Conservation (phyloP, 1,139 yeast species). For the Citeromyces hawaiiensis region DNA sequence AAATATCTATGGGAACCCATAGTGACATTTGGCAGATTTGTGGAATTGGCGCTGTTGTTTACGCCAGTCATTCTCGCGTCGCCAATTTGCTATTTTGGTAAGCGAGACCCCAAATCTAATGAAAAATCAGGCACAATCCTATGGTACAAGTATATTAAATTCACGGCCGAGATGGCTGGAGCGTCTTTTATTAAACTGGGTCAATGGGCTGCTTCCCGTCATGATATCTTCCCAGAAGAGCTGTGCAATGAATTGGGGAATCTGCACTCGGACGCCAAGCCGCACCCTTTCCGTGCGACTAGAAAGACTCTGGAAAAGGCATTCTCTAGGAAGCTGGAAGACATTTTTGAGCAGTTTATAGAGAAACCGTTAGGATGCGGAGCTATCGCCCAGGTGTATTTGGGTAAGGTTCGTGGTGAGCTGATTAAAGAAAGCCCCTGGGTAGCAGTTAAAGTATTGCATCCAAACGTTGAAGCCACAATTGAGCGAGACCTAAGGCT, state of each 20-base stretch:
- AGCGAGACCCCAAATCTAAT: slow-evolving; percentile 16
- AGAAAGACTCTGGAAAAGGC: slow-evolving; percentile 43
- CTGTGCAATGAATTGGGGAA: slow-evolving; percentile 68
- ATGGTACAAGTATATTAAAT: slow-evolving; percentile 61
- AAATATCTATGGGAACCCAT: slow-evolving; percentile 59
- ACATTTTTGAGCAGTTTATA: slow-evolving; percentile 70
- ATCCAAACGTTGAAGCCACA: slow-evolving; percentile 65
- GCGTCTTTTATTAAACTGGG: slow-evolving; percentile 93
- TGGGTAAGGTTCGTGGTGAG: slow-evolving; percentile 46
- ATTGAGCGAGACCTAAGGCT: slow-evolving; percentile 74
- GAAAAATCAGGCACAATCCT: slow-evolving; percentile 47
- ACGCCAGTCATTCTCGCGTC: slow-evolving; percentile 52
- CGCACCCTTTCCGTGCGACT: slow-evolving; percentile 58
- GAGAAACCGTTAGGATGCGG: slow-evolving; percentile 84
- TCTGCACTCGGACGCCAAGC: slow-evolving; percentile 71
- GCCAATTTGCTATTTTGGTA: slow-evolving; percentile 59
- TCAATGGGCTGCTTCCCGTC: slow-evolving; percentile 99
- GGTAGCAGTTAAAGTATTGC: slow-evolving; percentile 87
- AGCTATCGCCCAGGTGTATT: slow-evolving; percentile 92
- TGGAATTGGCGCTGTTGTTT: slow-evolving; percentile 54
- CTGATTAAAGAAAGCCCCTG: slow-evolving; percentile 33
- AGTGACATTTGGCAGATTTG: slow-evolving; percentile 50
- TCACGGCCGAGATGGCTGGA: slow-evolving; percentile 75
- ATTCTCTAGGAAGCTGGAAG: slow-evolving; percentile 44
- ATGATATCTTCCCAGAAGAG: slow-evolving; percentile 76